A percentile compares a stretch with the other conserved stretches of the same genome.
phyloP scores from a whole-genome alignment of 768 basidiomycete genomes.

The Rhodotorula graminis region DNA sequence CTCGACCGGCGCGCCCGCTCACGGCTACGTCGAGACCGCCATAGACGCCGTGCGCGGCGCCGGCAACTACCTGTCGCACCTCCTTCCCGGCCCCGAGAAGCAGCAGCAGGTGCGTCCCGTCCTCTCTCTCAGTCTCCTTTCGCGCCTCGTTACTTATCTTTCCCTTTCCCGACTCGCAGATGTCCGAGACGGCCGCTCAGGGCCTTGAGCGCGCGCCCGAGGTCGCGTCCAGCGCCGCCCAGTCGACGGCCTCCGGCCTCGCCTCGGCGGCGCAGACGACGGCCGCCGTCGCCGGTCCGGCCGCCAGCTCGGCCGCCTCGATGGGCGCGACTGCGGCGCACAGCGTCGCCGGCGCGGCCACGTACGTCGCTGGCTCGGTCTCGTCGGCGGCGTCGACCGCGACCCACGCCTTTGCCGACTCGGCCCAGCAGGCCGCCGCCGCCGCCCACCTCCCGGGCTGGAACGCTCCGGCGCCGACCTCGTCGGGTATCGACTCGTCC shows the following conservation, averaged over 20 bases:
- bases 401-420: not conserved
- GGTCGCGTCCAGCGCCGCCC: not conserved
- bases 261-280: not conserved
- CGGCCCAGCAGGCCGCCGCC: not conserved
- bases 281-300: not conserved
- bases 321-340: not conserved
- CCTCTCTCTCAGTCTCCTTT: not conserved
- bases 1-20: not conserved
- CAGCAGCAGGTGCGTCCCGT: not conserved
- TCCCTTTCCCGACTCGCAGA: not conserved
- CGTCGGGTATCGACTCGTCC: too few species aligned
- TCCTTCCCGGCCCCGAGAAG: not conserved
- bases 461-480: too few species aligned
- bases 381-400: not conserved
- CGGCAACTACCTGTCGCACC: not conserved
- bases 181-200: not conserved
- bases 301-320: not conserved
- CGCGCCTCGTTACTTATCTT: not conserved
- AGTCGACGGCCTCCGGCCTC: not conserved
- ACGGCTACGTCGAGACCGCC: not conserved
- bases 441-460: not conserved
- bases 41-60: not conserved
- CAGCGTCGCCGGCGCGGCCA: not conserved
- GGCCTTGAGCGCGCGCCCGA: not conserved
- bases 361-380: not conserved